These are phyloP conservation scores for Hymenochaete sp. DNA, from an alignment of 1,284 basidiomycete species.

Conservation along the genomic window DNA sequence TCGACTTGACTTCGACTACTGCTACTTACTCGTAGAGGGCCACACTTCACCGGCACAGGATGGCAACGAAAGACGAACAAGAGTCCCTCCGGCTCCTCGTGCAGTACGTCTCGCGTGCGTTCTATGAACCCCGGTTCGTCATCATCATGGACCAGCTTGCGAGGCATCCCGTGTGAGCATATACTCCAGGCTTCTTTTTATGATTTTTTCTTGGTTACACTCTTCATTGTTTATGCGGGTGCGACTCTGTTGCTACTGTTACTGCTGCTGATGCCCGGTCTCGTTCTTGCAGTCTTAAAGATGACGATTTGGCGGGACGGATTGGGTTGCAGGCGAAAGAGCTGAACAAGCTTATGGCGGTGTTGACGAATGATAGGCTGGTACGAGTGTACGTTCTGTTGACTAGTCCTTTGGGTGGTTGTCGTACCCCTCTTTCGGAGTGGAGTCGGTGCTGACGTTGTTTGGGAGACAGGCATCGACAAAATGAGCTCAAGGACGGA, in stretches of 20 bases:
- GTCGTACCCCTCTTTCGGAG: background rate
- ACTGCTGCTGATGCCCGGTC: background rate
- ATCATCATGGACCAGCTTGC: slow-evolving; percentile 92
- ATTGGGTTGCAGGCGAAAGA: slow-evolving; percentile 91
- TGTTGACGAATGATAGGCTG: slow-evolving; percentile 77
- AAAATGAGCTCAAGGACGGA: slow-evolving; percentile 80
- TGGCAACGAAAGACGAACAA: slow-evolving; percentile 68
- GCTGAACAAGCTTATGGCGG: slow-evolving; percentile 84
- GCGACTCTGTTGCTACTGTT: slow-evolving; percentile 2
- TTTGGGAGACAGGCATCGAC: slow-evolving; percentile 54
- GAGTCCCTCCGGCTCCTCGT: slow-evolving; percentile 74
- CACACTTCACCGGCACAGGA: no score
- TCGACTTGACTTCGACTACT: background rate
- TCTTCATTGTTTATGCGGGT: no score
- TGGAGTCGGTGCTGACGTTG: background rate
- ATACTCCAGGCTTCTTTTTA: slow-evolving; percentile 14
- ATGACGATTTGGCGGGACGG: slow-evolving; percentile 83
- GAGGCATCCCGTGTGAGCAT: slow-evolving; percentile 83
- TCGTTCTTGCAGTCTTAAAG: slow-evolving; percentile 58
- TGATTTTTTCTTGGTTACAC: slow-evolving; percentile 18
- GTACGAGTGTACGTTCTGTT: slow-evolving; percentile 62
- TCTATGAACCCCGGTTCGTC: slow-evolving; percentile 90
- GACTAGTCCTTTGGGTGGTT: background rate
- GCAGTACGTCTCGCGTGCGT: slow-evolving; percentile 86
- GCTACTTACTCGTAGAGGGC: background rate